Evolutionary conservation across 108 stramenopile species (phyloP).

Genomic region (Bacterosira constricta): DNA sequence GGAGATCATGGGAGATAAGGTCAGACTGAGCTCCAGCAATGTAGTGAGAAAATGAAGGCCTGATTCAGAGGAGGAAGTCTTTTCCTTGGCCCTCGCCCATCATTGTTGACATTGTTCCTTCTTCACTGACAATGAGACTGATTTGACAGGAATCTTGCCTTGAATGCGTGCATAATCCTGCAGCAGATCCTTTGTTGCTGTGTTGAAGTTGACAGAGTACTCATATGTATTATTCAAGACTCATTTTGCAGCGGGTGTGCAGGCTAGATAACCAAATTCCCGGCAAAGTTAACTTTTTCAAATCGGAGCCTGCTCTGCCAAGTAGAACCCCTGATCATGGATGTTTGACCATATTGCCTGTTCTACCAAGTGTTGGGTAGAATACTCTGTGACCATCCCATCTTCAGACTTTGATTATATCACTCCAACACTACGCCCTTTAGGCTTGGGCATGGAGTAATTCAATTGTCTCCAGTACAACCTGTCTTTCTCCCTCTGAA

Average conservation of each 20-base stretch:
- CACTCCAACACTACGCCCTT: background rate
- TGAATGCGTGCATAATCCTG: background rate
- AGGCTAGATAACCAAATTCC: slow-evolving; percentile 1
- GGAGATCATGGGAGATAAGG: too few relatives aligned
- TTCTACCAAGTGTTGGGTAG: background rate
- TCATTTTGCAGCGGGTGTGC: background rate
- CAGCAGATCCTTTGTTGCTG: background rate
- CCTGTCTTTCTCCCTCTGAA: slow-evolving; percentile 15
- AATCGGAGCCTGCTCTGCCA: slow-evolving; percentile 1
- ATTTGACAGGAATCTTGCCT: background rate
- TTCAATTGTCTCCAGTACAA: slow-evolving; percentile 9
- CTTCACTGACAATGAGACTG: background rate
- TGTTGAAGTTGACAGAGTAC: background rate
- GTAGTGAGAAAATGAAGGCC: slow-evolving; percentile 14
- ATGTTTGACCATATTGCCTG: background rate
- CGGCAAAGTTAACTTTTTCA: background rate
- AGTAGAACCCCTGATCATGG: background rate
- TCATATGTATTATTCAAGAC: background rate
- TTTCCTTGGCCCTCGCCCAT: background rate
- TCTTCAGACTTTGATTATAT: background rate
- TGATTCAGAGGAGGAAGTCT: slow-evolving; percentile 5
- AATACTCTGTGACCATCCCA: background rate
- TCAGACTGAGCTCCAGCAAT: too few relatives aligned
- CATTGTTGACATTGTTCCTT: background rate
- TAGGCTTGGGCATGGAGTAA: background rate